Evolutionary conservation across 2,329 filamentous ascomycete species (phyloP).

Genomic region (Dactylellina parvicollis): DNA sequence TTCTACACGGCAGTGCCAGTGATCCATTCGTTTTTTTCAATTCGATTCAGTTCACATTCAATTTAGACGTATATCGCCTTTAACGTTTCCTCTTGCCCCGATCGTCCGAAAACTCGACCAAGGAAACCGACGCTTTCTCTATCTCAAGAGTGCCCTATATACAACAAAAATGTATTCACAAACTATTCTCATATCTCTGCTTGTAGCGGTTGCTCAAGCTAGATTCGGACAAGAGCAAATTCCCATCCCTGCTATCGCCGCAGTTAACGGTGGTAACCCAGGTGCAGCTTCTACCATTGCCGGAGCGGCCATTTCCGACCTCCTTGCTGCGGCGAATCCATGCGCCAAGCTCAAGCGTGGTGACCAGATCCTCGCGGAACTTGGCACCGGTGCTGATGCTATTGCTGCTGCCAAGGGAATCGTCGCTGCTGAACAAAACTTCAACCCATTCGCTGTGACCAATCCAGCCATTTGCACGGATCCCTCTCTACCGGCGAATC

Average conservation of each 20-base stretch:
- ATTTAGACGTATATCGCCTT: constrained; percentile 42
- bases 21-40: constrained; percentile 37
- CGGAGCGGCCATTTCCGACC: constrained; percentile 70
- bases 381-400: constrained; percentile 70
- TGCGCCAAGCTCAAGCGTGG: constrained; percentile 74
- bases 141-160: constrained; percentile 11
- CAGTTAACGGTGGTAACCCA: constrained; percentile 68
- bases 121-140: constrained; percentile 35
- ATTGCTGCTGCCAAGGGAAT: constrained; percentile 71
- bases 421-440: constrained; percentile 76
- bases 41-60: constrained; percentile 49
- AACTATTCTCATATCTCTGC: constrained; percentile 62
- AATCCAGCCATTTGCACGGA: constrained; percentile 73
- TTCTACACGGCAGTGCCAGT: constrained; percentile 52
- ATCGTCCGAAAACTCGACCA: constrained; percentile 40
- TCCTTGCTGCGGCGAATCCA: constrained; percentile 73
- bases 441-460: constrained; percentile 72
- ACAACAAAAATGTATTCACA: constrained; percentile 62
- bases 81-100: constrained; percentile 42
- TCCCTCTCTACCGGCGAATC: constrained; percentile 70
- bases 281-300: constrained; percentile 73
- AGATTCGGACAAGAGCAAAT: constrained; percentile 73
- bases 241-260: constrained; percentile 68
- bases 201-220: constrained; percentile 65
- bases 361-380: constrained; percentile 71